Evolutionary conservation across 257 asterid genomes (phyloP).

Genomic region (Solanum tarijense): DNA sequence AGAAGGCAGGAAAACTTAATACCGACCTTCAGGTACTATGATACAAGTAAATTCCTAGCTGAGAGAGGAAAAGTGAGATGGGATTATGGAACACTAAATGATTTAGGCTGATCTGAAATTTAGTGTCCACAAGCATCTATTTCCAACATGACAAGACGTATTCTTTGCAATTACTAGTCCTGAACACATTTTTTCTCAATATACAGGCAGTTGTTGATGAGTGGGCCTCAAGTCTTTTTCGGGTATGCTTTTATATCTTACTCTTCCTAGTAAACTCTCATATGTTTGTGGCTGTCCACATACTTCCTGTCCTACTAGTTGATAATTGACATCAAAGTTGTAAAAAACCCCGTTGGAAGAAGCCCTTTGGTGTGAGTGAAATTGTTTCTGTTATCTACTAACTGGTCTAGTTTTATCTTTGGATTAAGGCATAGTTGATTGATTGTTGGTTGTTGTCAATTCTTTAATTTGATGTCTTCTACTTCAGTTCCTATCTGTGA

Average conservation of each 20-base stretch:
- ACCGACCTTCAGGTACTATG: conserved; percentile 80
- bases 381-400: neutral
- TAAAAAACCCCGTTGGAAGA: neutral
- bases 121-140: neutral
- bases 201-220: conserved; percentile 85
- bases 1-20: conserved; percentile 70
- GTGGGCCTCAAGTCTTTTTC: conserved; percentile 99
- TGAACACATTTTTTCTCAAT: conserved; percentile 9
- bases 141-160: neutral
- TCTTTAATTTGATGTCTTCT: neutral
- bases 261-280: neutral
- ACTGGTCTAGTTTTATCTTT: neutral
- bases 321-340: neutral
- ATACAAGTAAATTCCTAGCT: conserved; percentile 2
- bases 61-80: neutral
- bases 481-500: neutral
- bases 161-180: neutral
- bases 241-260: conserved; percentile 49
- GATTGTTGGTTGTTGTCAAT: neutral
- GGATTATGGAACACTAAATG: neutral
- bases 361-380: neutral
- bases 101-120: neutral
- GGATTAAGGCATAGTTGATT: neutral
- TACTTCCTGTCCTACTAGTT: neutral
- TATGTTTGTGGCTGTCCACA: neutral